These are phyloP conservation scores for Neoarthrinium moseri DNA, from an alignment of 2,329 filamentous ascomycete genomes.

Conservation along the genomic window DNA sequence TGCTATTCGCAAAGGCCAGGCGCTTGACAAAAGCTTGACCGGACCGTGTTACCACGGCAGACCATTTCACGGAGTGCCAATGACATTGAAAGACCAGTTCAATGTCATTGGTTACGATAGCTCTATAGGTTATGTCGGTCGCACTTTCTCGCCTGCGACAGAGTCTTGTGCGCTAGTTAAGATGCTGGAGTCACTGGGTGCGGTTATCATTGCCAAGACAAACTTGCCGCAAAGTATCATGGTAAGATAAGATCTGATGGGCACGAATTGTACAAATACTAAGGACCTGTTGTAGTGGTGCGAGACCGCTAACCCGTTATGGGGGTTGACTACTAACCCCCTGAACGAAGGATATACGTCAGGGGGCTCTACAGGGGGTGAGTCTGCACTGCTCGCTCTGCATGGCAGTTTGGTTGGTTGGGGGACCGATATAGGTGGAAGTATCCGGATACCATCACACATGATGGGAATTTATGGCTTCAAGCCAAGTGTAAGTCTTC, in stretches of 20 bases:
- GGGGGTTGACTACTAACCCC: slow-evolving; percentile 48
- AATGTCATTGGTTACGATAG: slow-evolving; percentile 56
- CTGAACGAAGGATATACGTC: slow-evolving; percentile 39
- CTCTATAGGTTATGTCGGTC: slow-evolving; percentile 57
- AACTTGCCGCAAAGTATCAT: slow-evolving; percentile 34
- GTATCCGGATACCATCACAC: slow-evolving; percentile 45
- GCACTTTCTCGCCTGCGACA: slow-evolving; percentile 44
- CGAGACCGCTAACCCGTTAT: slow-evolving; percentile 53
- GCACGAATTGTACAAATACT: slow-evolving; percentile 45
- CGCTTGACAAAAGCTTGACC: slow-evolving; percentile 17
- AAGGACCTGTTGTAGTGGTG: slow-evolving; percentile 52
- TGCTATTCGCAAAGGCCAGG: slow-evolving; percentile 18
- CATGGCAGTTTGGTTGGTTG: slow-evolving; percentile 38
- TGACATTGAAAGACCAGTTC: slow-evolving; percentile 58
- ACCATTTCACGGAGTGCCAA: slow-evolving; percentile 23
- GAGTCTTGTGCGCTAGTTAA: slow-evolving; percentile 49
- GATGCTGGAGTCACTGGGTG: slow-evolving; percentile 47
- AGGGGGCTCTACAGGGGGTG: slow-evolving; percentile 25
- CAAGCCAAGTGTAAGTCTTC: slow-evolving; percentile 40
- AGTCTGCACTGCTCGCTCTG: slow-evolving; percentile 21
- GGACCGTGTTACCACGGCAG: slow-evolving; percentile 14
- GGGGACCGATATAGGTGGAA: slow-evolving; percentile 53
- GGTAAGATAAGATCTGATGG: no score
- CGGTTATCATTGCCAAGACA: slow-evolving; percentile 52
- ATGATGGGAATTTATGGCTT: slow-evolving; percentile 48